These are phyloP conservation scores for Raddia guianensis DNA, from an alignment of 176 grass and related monocot genomes.

Conservation along the genomic window DNA sequence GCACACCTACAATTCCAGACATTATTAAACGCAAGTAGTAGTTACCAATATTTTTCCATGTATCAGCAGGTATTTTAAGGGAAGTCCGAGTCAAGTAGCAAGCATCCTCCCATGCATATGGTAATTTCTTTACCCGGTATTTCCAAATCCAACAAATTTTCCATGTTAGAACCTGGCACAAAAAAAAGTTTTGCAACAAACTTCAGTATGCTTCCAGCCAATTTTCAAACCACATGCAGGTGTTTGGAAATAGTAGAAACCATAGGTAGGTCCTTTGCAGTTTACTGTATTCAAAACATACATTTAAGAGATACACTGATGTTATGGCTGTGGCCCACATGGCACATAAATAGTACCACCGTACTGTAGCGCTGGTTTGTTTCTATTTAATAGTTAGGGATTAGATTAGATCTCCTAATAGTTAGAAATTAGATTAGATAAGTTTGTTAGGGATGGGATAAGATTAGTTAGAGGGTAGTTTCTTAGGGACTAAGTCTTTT, in stretches of 20 bases:
- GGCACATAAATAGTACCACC: too few relatives aligned
- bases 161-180: constrained; percentile 61
- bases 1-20: background rate
- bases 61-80: constrained; percentile 59
- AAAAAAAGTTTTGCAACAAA: constrained; percentile 10
- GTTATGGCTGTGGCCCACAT: too few relatives aligned
- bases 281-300: constrained; percentile 28
- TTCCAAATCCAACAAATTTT: constrained; percentile 79
- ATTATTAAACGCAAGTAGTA: constrained; percentile 8
- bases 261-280: background rate
- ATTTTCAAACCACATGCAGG: constrained; percentile 14
- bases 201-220: constrained; percentile 14
- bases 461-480: too few relatives aligned
- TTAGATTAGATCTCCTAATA: too few relatives aligned
- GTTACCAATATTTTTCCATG: constrained; percentile 93
- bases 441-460: too few relatives aligned
- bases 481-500: too few relatives aligned
- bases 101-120: constrained; percentile 91
- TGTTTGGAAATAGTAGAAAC: constrained; percentile 8
- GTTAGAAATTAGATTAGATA: too few relatives aligned
- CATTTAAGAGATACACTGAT: constrained; percentile 15
- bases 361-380: too few relatives aligned
- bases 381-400: too few relatives aligned
- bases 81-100: constrained; percentile 78
- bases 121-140: constrained; percentile 81